phyloP scores from a whole-genome alignment of 2,329 filamentous ascomycete species.

The Penicillium sp. region DNA sequence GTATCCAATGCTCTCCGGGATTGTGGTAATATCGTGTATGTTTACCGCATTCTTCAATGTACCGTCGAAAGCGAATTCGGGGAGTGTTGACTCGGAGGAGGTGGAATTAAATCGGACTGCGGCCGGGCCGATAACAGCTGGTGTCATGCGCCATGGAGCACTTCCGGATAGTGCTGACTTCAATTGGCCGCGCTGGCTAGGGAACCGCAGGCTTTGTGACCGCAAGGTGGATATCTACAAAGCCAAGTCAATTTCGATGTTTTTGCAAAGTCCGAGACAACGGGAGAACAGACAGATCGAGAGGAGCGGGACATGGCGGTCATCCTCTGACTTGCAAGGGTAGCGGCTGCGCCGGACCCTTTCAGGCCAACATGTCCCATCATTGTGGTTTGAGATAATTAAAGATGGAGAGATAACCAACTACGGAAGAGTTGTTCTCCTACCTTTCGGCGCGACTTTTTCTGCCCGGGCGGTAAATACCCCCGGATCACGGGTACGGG shows the following conservation, averaged over 20 bases:
- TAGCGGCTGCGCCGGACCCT: constrained; percentile 48
- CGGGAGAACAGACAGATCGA: constrained; percentile 37
- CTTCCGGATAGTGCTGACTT: constrained; percentile 24
- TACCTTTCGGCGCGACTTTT: constrained; percentile 35
- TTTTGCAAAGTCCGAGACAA: constrained; percentile 4
- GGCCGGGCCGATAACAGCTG: constrained; percentile 24
- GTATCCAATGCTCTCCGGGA: constrained; percentile 78
- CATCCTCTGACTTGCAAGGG: constrained; percentile 33
- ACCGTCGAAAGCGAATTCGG: constrained; percentile 16
- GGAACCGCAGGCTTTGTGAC: constrained; percentile 24
- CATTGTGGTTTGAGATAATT: constrained; percentile 43
- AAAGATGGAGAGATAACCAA: constrained; percentile 13
- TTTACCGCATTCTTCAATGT: constrained; percentile 23
- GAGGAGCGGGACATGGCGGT: constrained; percentile 30
- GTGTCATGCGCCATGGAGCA: constrained; percentile 25
- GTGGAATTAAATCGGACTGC: constrained; percentile 43
- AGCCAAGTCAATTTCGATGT: constrained; percentile 19
- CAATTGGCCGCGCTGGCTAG: constrained; percentile 22
- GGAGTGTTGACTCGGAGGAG: constrained; percentile 23
- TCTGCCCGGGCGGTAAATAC: constrained; percentile 38
- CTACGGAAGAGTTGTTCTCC: constrained; percentile 17
- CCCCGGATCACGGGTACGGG: constrained; percentile 8
- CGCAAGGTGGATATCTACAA: constrained; percentile 39
- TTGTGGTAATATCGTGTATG: constrained; percentile 49
- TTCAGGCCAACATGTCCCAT: constrained; percentile 56